These are phyloP conservation scores for Alternaria rosae DNA, from an alignment of 2,329 filamentous ascomycete species.

Conservation along the genomic window DNA sequence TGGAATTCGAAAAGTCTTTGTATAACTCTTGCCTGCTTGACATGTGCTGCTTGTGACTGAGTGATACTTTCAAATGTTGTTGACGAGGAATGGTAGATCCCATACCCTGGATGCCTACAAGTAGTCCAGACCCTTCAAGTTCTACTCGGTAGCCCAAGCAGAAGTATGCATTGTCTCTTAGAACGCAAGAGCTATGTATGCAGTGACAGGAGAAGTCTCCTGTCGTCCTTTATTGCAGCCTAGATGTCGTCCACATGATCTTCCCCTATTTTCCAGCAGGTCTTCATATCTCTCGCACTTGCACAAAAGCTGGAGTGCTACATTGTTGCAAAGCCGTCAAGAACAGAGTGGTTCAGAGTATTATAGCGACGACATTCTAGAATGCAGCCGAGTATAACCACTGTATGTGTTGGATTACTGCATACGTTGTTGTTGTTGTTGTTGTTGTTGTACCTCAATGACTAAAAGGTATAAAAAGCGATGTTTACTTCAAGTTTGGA, in stretches of 20 bases:
- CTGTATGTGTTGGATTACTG: background rate
- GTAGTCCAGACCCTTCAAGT: no score
- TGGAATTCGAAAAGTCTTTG: slow-evolving; percentile 16
- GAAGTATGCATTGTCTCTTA: no score
- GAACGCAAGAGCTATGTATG: no score
- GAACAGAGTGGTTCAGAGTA: rapidly evolving
- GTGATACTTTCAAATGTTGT: background rate
- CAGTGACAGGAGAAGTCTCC: no score
- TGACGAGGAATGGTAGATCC: no score
- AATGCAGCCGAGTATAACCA: background rate
- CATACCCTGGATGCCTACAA: no score
- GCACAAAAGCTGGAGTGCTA: background rate
- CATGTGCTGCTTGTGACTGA: background rate
- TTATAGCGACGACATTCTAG: background rate
- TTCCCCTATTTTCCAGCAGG: no score
- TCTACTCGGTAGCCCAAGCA: no score
- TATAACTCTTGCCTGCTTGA: background rate
- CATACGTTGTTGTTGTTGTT: background rate
- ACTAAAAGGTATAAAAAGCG: background rate
- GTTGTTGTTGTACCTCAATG: background rate
- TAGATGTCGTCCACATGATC: no score
- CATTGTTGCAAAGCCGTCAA: background rate
- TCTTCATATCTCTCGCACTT: no score
- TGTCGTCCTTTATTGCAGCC: no score
- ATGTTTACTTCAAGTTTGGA: background rate